Evolutionary conservation across 345 rosid genomes (phyloP), one percentile per base, ranked within the genome.

Genomic region (Xanthoceras sorbifolium): DNA sequence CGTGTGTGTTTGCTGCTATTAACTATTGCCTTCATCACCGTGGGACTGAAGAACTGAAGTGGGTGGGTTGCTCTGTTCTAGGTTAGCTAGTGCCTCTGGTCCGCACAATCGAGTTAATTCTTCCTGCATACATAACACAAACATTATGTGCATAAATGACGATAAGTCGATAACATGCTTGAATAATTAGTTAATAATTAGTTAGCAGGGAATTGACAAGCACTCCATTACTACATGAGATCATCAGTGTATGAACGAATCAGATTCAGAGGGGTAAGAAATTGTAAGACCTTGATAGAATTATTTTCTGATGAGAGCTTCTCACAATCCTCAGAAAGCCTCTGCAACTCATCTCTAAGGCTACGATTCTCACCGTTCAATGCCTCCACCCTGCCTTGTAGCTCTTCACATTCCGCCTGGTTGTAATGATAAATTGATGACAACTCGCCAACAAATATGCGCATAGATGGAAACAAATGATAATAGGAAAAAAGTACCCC

Each of bases 351-450:
- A 32, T 92, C 95, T 83, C 90, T 85, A 71, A 97, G 92, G 76
- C 64, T 76, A 67, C 66, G 76, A 75, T 93, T 97, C 79, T 97
- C 97, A 29, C 57, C 89, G 48, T 67, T 82, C 82, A 97, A 80
- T 46, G 64, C 78, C 81, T 93, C 94, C 67, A 97, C 98, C 75
- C 86, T 90, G 72, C 44, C 87, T 76, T 92, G 98, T 77, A 97
- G 92, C 78, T 92, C 98, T 59, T 92, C 99, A 63, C 99, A 96
- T 78, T 93, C 99, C 12, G 88, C 98, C 99, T 93, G 73, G 34
- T 64, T 50, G 62, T 5, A 73, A 76, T 36, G 52, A 67, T 26
- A 36, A 32, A 26, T 18, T 5, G 36, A 64, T 5, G 59, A 63
- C 2, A 38, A 36, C 57, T 38, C 46, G 64, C 26, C 5, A 17